phyloP scores from a whole-genome alignment of 805 yeast species.

The Yarrowia divulgata region DNA sequence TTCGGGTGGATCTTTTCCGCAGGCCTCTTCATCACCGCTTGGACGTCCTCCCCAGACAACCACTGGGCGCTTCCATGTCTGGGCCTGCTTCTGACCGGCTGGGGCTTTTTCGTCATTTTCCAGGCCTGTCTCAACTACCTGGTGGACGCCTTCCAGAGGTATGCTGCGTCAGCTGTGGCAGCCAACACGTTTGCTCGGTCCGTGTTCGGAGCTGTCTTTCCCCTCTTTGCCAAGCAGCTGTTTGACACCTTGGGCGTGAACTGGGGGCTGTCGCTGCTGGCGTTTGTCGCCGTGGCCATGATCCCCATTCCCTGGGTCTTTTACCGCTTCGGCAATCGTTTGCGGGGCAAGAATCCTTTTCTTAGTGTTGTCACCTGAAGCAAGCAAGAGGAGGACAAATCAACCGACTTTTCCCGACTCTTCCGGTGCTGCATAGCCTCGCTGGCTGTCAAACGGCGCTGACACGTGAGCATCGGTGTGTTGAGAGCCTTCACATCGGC shows the following conservation, averaged over 20 bases:
- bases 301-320: conserved; percentile 59
- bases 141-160: conserved; percentile 64
- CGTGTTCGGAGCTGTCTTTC: conserved; percentile 77
- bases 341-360: conserved; percentile 17
- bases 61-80: conserved; percentile 67
- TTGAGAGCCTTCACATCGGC: background rate
- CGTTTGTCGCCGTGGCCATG: conserved; percentile 57
- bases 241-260: conserved; percentile 69
- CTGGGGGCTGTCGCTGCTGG: conserved; percentile 75
- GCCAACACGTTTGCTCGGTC: conserved; percentile 85
- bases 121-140: conserved; percentile 66
- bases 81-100: conserved; percentile 61
- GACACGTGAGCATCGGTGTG: background rate
- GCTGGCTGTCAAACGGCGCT: background rate
- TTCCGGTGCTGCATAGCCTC: background rate
- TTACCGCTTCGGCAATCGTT: background rate
- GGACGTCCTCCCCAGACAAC: conserved; percentile 61
- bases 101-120: conserved; percentile 64
- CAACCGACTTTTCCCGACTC: background rate
- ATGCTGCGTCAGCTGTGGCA: conserved; percentile 83
- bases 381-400: too few relatives aligned
- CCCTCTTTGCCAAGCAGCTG: conserved; percentile 87
- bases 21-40: conserved; percentile 85
- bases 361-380: background rate
- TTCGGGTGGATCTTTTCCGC: conserved; percentile 76